Evolutionary conservation across 352 stramenopile species (phyloP).

Genomic region (Ophiocytium majus): DNA sequence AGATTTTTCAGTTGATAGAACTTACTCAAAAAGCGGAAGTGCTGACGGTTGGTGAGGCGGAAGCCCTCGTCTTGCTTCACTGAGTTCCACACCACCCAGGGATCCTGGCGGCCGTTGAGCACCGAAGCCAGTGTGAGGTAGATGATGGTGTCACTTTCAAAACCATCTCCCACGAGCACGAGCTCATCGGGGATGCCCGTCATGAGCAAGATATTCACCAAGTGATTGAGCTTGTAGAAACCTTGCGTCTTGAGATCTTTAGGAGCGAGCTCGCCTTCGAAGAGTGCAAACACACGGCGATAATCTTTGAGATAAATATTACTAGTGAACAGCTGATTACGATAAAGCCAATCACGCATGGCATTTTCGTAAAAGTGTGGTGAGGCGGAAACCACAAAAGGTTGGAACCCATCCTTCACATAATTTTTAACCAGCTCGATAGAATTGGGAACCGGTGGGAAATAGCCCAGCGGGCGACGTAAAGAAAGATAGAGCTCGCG

Average conservation of each 20-base stretch:
- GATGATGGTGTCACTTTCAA: not conserved
- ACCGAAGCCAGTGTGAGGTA: not conserved
- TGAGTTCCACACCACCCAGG: not conserved
- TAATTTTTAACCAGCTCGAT: not conserved
- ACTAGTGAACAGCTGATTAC: not conserved
- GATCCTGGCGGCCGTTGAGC: not conserved
- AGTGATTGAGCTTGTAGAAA: constrained; percentile 7
- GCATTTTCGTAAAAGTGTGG: constrained; percentile 15
- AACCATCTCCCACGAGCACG: not conserved
- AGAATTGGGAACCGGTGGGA: not conserved
- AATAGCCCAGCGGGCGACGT: not conserved
- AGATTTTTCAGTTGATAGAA: constrained; percentile 12
- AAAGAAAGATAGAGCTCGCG: not conserved
- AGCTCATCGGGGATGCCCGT: constrained; percentile 4
- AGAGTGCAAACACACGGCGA: constrained; percentile 2
- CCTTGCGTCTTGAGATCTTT: not conserved
- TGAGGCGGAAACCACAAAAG: constrained; percentile 8
- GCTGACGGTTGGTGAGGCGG: not conserved
- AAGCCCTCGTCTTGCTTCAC: not conserved
- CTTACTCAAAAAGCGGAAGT: constrained; percentile 11
- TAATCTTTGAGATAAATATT: constrained; percentile 20
- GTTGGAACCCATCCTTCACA: not conserved
- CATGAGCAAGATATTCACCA: constrained; percentile 8
- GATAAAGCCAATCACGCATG: constrained; percentile 12
- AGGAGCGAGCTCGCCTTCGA: not conserved